Conservation (phyloP, 208 protist species). For the Endotrypanum monterogeii region DNA sequence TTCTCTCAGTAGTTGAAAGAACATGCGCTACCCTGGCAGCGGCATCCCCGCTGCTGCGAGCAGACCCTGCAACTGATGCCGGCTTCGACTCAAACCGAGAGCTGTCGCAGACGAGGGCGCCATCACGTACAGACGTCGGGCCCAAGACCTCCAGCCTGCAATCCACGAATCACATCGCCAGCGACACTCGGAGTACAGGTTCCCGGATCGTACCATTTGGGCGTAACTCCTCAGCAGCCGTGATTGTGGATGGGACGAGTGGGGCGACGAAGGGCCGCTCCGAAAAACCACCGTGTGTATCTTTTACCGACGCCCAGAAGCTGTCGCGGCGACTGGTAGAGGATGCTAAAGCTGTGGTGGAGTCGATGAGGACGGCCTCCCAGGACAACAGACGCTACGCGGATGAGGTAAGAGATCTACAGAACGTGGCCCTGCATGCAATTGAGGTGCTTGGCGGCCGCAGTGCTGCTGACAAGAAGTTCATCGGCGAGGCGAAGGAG, state of each 20-base stretch:
- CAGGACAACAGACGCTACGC: conserved; percentile 1
- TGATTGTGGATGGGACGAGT: conserved; percentile 2
- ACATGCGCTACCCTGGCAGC: conserved; percentile 10
- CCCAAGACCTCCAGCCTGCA: neutral
- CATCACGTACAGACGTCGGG: neutral
- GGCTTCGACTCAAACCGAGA: conserved; percentile 8
- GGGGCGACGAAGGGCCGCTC: conserved; percentile 1
- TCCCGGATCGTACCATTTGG: neutral
- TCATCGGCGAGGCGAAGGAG: conserved; percentile 26
- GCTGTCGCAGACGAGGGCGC: neutral
- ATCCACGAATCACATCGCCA: neutral
- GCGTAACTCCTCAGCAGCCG: neutral
- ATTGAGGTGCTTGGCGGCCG: conserved; percentile 46
- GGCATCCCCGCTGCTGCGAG: conserved; percentile 3
- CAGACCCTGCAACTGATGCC: neutral
- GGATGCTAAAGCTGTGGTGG: conserved; percentile 18
- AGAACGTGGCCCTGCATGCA: conserved; percentile 38
- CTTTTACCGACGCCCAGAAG: neutral
- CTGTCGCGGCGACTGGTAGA: conserved; percentile 13
- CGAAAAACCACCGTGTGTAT: neutral
- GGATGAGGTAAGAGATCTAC: conserved; percentile 39
- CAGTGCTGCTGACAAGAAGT: conserved; percentile 6
- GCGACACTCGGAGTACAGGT: neutral
- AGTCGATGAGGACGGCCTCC: conserved; percentile 3
- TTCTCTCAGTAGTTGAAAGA: conserved; percentile 6